Base-by-base conservation (phyloP, 164 flowering plant species). In the Magnolia changhungtana region DNA sequence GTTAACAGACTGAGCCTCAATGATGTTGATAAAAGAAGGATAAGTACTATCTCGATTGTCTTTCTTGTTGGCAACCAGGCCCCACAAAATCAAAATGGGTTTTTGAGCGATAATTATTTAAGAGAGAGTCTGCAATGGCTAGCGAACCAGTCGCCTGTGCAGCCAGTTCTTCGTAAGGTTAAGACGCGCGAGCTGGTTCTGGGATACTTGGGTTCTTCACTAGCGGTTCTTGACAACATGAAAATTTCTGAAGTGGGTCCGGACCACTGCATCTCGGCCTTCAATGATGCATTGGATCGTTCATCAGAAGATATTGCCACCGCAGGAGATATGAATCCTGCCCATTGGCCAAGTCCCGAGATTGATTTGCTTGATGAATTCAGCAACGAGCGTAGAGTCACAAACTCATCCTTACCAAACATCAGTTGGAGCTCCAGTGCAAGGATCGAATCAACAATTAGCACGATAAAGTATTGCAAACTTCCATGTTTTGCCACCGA, bases 341-440 rank as follows among this genome's bases (percentile, higher is more conserved):
- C 80, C 49, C 16, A 82, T 76, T 96, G 99, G 99, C 99, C 99
- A 74, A 86, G 93, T 77, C 92, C 93, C 71, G 99, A 96, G 84
- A 83, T 92, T 69, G 73, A 29, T 71, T 69, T 90, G 78, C 85
- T 96, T 50, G 84, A 83, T 70, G 80, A 87, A 23, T 78, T 67
- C 23, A 72, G 84, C 74, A 75, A 81, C n/a, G 97, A 92, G 80
- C 75, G 27, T 23, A 76, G 77, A 72, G 78, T 84, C 9, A 81
- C 83, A 29, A 76, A 73, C 37, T 65, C 69, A 72, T 82, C 81
- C 81, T 78, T 96, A 75, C 99, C 98, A 10, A 82, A 61, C 31
- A 27, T 78, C 68, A 93, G 91, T 61, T 94, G 99, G 99, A 91
- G 92, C 80, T 83, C 87, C 19, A 65, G 80, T 64, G 86, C 78